Conservation (phyloP, 352 stramenopile genomes). For the Bremia lactucae region DNA sequence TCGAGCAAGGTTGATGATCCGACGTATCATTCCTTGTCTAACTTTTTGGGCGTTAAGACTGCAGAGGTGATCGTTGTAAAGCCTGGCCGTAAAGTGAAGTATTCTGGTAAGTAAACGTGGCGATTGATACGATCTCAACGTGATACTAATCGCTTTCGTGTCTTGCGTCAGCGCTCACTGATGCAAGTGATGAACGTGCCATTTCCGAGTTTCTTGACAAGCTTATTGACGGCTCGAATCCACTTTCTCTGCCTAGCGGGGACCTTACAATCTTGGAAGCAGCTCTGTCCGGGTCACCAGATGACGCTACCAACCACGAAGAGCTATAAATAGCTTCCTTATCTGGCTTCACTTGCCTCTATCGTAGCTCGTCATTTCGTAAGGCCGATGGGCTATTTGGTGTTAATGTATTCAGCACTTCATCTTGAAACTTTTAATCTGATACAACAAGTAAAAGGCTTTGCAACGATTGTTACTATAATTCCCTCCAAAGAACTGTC, state of each 20-base stretch:
- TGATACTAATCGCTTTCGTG: constrained; percentile 1
- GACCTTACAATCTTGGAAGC: constrained; percentile 18
- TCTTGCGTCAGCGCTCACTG: constrained; percentile 23
- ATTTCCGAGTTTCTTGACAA: constrained; percentile 49
- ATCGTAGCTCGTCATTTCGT: no score
- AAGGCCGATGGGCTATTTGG: no score
- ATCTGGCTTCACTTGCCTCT: no score
- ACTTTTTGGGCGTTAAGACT: constrained; percentile 22
- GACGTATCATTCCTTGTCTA: constrained; percentile 30
- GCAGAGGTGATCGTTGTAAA: constrained; percentile 47
- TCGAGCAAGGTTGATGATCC: constrained; percentile 20
- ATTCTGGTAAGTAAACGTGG: constrained; percentile 28
- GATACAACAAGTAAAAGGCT: no score
- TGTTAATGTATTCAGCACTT: no score
- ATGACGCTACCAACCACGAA: constrained; percentile 14
- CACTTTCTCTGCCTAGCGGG: constrained; percentile 24
- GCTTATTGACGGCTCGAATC: constrained; percentile 48
- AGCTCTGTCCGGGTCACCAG: constrained; percentile 6
- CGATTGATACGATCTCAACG: background rate
- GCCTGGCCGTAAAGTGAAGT: constrained; percentile 49
- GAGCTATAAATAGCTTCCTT: constrained; percentile 17
- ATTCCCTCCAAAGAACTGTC: no score
- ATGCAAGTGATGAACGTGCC: constrained; percentile 18
- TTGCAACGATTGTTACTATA: no score
- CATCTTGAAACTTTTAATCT: no score